Evolutionary conservation across 176 grass and related monocot genomes (phyloP).

Genomic region (Poa pratensis): DNA sequence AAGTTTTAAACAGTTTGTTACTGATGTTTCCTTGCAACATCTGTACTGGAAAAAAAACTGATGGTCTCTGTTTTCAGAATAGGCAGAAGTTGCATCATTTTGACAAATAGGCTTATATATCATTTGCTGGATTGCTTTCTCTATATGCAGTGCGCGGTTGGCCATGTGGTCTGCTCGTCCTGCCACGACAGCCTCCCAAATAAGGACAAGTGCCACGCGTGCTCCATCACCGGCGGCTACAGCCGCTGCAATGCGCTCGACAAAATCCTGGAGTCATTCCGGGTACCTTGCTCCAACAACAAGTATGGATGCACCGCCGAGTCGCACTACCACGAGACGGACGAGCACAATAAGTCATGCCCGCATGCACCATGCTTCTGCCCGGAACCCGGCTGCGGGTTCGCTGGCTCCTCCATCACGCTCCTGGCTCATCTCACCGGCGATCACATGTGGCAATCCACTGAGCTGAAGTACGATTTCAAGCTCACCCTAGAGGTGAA

Average conservation of each 20-base stretch:
- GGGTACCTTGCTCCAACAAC: background rate
- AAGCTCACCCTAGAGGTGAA: background rate
- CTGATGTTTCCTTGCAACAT: no score
- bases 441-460: background rate
- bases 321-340: background rate
- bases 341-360: background rate
- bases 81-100: background rate
- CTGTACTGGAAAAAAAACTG: background rate
- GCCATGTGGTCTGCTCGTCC: background rate
- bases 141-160: background rate
- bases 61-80: background rate
- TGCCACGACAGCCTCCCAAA: background rate
- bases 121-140: background rate
- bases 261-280: background rate
- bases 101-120: background rate
- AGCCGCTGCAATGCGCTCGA: background rate
- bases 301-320: background rate
- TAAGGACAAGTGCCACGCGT: background rate
- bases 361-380: background rate
- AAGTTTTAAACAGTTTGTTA: no score
- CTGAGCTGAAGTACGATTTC: background rate
- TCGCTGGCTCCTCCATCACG: background rate
- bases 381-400: background rate
- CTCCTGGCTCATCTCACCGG: background rate
- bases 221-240: background rate